A percentile compares a stretch with the other conserved stretches of the same genome.
These are phyloP conservation scores for Lonicera japonica DNA, from an alignment of 129 eudicot genomes.

Conservation along the genomic window DNA sequence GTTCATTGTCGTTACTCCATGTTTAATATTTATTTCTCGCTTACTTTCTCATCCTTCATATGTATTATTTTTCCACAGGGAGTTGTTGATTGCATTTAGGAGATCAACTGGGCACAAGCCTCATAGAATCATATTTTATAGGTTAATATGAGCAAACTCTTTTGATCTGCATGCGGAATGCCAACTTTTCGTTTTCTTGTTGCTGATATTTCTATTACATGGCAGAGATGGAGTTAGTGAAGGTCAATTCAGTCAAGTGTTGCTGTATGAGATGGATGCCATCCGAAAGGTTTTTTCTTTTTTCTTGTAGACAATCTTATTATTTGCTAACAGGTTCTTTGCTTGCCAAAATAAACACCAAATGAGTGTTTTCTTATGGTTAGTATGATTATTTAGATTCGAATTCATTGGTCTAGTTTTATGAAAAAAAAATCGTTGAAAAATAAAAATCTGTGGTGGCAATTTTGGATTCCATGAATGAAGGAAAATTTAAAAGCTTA, in stretches of 20 bases:
- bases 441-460: too few species aligned
- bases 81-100: conserved; percentile 34
- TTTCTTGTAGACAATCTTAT: neutral
- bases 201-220: neutral
- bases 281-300: conserved; percentile 58
- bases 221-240: conserved; percentile 92
- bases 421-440: too few species aligned
- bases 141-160: conserved; percentile 20
- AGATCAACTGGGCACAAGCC: conserved; percentile 38
- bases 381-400: too few species aligned
- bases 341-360: too few species aligned
- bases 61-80: conserved; percentile 33
- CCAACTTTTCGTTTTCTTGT: neutral
- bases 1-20: neutral
- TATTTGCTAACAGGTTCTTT: too few species aligned
- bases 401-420: too few species aligned
- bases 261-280: conserved; percentile 56
- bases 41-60: neutral
- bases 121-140: conserved; percentile 54
- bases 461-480: too few species aligned
- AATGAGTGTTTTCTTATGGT: too few species aligned
- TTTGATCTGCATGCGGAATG: too few species aligned
- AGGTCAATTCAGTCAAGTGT: conserved; percentile 68
- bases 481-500: too few species aligned
- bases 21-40: too few species aligned